These are phyloP conservation scores for Capsella rubella DNA, from an alignment of 441 rosid species.

Conservation along the genomic window DNA sequence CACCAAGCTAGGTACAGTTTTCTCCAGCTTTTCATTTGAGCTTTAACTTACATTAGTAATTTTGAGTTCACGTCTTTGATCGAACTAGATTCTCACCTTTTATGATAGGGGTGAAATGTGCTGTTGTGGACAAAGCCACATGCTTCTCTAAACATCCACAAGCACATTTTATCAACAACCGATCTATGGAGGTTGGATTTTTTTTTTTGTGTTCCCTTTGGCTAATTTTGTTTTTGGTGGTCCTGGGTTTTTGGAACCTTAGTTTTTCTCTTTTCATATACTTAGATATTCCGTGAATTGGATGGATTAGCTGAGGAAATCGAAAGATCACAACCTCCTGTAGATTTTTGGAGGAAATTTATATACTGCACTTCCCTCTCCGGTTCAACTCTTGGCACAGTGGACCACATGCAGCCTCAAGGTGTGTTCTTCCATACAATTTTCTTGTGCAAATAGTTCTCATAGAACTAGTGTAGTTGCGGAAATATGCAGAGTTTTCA, in stretches of 20 bases:
- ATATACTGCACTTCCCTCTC: slow-evolving; percentile 90
- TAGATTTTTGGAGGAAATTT: slow-evolving; percentile 91
- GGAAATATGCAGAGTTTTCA: slow-evolving; percentile 6
- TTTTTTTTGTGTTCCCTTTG: background rate
- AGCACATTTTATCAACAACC: slow-evolving; percentile 98
- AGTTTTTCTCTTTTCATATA: slow-evolving; percentile 10
- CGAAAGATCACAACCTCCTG: slow-evolving; percentile 82
- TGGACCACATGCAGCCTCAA: slow-evolving; percentile 97
- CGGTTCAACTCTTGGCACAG: slow-evolving; percentile 86
- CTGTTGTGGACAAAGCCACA: slow-evolving; percentile 78
- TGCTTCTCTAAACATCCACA: slow-evolving; percentile 82
- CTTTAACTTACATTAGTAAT: background rate
- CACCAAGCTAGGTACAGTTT: slow-evolving; percentile 66
- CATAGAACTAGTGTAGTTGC: background rate
- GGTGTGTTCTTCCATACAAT: slow-evolving; percentile 51
- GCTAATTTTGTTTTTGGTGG: background rate
- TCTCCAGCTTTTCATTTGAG: background rate
- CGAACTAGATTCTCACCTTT: slow-evolving; percentile 3
- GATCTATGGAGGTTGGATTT: slow-evolving; percentile 85
- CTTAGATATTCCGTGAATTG: slow-evolving; percentile 78
- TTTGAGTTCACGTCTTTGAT: slow-evolving; percentile 10
- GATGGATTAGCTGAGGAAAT: slow-evolving; percentile 91
- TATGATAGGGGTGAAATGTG: slow-evolving; percentile 73
- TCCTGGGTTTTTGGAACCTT: background rate
- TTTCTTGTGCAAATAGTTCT: background rate